Conservation (phyloP, 169 alveolate species). For the Babesia gibsoni region DNA sequence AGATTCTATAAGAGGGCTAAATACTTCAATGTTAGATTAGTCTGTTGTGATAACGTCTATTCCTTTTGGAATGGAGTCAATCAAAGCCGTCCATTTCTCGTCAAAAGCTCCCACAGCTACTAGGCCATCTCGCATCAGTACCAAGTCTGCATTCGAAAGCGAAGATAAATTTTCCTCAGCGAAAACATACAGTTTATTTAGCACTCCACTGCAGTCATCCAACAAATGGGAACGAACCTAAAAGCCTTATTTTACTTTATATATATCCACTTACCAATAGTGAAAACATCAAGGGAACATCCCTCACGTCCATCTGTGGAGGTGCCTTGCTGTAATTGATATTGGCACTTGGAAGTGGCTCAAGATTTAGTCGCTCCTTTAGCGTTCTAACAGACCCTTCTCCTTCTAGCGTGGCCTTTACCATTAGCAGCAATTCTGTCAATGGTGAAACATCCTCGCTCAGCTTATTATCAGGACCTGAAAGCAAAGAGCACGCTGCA, state of each 20-base stretch:
- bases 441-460: neutral
- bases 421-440: conserved; percentile 13
- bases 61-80: conserved; percentile 42
- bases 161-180: conserved; percentile 19
- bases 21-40: neutral
- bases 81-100: conserved; percentile 11
- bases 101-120: conserved; percentile 17
- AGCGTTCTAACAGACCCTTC: neutral
- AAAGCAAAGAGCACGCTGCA: conserved; percentile 1
- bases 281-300: conserved; percentile 3
- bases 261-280: conserved; percentile 4
- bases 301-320: neutral
- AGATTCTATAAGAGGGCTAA: conserved; percentile 36
- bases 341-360: neutral
- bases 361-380: neutral
- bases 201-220: neutral
- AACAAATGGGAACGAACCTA: conserved; percentile 18
- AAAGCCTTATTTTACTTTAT: neutral
- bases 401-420: neutral
- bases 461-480: neutral
- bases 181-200: conserved; percentile 6
- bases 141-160: conserved; percentile 22
- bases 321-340: neutral
- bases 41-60: conserved; percentile 14
- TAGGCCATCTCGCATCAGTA: conserved; percentile 10